A percentile compares a stretch with the other conserved stretches of the same genome.
Conservation (phyloP, 768 basidiomycete genomes). For the Boletus pseudo-olivaceus region DNA sequence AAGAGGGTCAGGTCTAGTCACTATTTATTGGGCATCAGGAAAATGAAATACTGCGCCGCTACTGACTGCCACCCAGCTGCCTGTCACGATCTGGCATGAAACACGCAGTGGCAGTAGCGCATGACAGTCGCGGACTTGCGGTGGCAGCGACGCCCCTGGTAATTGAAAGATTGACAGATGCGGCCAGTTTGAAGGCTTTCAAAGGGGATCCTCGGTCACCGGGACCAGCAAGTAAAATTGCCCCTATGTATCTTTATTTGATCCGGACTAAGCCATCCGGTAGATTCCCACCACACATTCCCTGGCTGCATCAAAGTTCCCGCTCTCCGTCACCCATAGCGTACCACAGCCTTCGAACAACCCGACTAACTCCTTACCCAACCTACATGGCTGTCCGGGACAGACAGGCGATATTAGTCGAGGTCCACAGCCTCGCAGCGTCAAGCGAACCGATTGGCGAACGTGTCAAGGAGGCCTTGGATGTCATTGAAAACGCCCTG, state of each 20-base stretch:
- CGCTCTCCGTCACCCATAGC: slow-evolving; percentile 3
- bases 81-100: too few species aligned
- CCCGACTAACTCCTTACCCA: not conserved
- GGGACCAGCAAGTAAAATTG: too few species aligned
- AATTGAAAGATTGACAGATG: too few species aligned
- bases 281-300: slow-evolving; percentile 19
- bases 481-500: slow-evolving; percentile 76
- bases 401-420: slow-evolving; percentile 46
- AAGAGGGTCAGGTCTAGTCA: too few species aligned
- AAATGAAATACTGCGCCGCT: too few species aligned
- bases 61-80: too few species aligned
- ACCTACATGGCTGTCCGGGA: slow-evolving; percentile 37
- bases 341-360: not conserved
- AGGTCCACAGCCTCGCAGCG: slow-evolving; percentile 61
- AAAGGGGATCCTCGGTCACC: too few species aligned
- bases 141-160: too few species aligned
- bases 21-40: too few species aligned
- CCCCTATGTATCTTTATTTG: not conserved
- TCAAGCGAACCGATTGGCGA: slow-evolving; percentile 53
- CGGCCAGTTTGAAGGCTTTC: too few species aligned
- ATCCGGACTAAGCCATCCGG: not conserved
- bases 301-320: not conserved
- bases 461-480: slow-evolving; percentile 72
- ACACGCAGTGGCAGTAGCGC: too few species aligned
- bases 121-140: too few species aligned